Percentiles rank a stretch among this genome's conserved stretches.
Evolutionary conservation across 2,329 filamentous ascomycete species (phyloP).

Genomic region (Lecanosticta acicola): DNA sequence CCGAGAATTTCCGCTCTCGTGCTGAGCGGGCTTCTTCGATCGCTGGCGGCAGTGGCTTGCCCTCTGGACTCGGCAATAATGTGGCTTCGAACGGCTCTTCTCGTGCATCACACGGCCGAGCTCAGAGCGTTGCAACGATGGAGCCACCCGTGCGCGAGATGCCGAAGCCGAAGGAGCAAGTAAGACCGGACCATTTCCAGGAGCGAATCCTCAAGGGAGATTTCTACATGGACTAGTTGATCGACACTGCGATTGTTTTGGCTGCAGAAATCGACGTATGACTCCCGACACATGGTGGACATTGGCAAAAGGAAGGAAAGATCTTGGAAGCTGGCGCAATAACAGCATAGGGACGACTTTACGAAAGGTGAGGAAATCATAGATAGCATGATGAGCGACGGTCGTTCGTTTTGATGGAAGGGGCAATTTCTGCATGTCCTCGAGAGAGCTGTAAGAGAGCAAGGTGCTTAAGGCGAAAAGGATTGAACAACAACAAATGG

Average conservation of each 20-base stretch:
- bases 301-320: not conserved
- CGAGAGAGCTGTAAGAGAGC: not conserved
- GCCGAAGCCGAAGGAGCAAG: slow-evolving; percentile 54
- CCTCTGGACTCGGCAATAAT: slow-evolving; percentile 28
- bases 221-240: slow-evolving; percentile 91
- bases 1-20: slow-evolving; percentile 86
- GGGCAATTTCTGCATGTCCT: no score
- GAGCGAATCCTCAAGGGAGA: slow-evolving; percentile 96
- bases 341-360: not conserved
- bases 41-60: slow-evolving; percentile 48
- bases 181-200: slow-evolving; percentile 78
- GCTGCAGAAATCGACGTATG: no score
- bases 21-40: slow-evolving; percentile 66
- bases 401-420: no score
- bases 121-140: slow-evolving; percentile 62
- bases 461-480: not conserved
- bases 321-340: not conserved
- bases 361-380: not conserved
- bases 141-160: slow-evolving; percentile 47
- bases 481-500: not conserved
- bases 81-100: slow-evolving; percentile 7
- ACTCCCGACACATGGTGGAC: not conserved
- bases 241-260: no score
- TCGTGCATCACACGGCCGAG: slow-evolving; percentile 53
- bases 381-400: no score